A percentile compares a stretch with the other conserved stretches of the same genome.
Evolutionary conservation across 208 protist genomes (phyloP).

Genomic region (Trypanosoma mega): DNA sequence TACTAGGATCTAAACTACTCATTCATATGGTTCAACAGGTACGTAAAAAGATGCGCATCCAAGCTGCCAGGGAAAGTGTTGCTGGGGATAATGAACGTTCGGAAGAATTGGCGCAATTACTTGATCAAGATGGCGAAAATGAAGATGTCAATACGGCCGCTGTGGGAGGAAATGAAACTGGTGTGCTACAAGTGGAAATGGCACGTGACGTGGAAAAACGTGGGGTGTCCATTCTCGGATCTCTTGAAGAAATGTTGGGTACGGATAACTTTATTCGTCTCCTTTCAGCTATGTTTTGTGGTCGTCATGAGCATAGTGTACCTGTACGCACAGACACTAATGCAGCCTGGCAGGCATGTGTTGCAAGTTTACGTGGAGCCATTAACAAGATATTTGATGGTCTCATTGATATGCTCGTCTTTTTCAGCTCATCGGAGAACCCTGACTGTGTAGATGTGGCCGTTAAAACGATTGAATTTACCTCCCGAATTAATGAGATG

Average conservation of each 20-base stretch:
- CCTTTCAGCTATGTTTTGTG: slow-evolving; percentile 82
- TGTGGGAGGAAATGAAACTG: slow-evolving; percentile 17
- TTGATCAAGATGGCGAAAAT: slow-evolving; percentile 11
- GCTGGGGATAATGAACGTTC: slow-evolving; percentile 26
- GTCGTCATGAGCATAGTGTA: slow-evolving; percentile 78
- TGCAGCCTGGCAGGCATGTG: slow-evolving; percentile 88
- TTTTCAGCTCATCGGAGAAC: slow-evolving; percentile 74
- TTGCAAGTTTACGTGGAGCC: slow-evolving; percentile 83
- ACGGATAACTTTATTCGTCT: slow-evolving; percentile 67
- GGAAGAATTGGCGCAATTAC: slow-evolving; percentile 26
- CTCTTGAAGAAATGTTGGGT: slow-evolving; percentile 81
- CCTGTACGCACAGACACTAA: slow-evolving; percentile 77
- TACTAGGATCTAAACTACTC: slow-evolving; percentile 88
- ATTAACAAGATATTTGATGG: slow-evolving; percentile 88
- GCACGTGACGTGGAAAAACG: slow-evolving; percentile 86
- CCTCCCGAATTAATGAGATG: slow-evolving; percentile 79
- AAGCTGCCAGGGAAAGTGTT: slow-evolving; percentile 36
- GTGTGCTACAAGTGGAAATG: slow-evolving; percentile 71
- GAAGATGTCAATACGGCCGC: slow-evolving; percentile 11
- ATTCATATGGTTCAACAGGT: slow-evolving; percentile 85
- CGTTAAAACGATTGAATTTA: slow-evolving; percentile 89
- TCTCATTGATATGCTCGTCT: slow-evolving; percentile 67
- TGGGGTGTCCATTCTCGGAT: slow-evolving; percentile 79
- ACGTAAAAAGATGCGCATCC: slow-evolving; percentile 85
- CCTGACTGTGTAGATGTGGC: slow-evolving; percentile 84